A percentile compares a stretch with the other conserved stretches of the same genome.
These are phyloP conservation scores for Antitrichia curtipendula DNA, from an alignment of 225 moss, liverwort and hornwort species.

Conservation along the genomic window DNA sequence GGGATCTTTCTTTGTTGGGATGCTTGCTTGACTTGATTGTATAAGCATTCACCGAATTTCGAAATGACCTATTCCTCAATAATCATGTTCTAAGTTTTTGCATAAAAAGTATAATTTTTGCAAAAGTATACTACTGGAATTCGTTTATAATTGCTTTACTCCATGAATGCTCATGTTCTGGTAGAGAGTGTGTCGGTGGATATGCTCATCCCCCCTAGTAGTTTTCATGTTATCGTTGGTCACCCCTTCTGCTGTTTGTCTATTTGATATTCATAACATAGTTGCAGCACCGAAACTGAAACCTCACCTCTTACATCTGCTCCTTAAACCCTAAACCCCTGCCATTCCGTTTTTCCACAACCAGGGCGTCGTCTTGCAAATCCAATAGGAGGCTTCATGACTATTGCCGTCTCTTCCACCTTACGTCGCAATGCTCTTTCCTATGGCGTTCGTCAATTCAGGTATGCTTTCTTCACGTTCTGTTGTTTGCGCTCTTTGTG, in stretches of 20 bases:
- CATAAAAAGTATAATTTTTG: neutral
- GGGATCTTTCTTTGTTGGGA: neutral
- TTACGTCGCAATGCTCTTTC: conserved; percentile 44
- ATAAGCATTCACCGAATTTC: neutral
- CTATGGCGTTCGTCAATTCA: conserved; percentile 66
- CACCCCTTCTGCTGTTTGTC: neutral
- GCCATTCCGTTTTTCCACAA: neutral
- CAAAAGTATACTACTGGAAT: neutral
- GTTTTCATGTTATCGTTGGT: neutral
- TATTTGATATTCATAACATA: neutral
- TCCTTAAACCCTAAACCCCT: neutral
- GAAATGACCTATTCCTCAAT: neutral
- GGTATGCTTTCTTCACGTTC: conserved; percentile 16
- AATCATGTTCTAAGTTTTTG: neutral
- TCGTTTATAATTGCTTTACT: neutral
- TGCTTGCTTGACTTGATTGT: neutral
- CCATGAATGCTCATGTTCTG: neutral
- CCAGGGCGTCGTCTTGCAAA: neutral
- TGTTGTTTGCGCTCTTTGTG: neutral
- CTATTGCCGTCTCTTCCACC: conserved; percentile 6
- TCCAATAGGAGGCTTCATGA: neutral
- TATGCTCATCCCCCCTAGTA: neutral
- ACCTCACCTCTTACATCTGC: neutral
- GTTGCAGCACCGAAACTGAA: neutral
- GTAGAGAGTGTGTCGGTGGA: neutral